phyloP scores from a whole-genome alignment of 1,284 basidiomycete genomes.

The Ustanciosporium gigantosporum region DNA sequence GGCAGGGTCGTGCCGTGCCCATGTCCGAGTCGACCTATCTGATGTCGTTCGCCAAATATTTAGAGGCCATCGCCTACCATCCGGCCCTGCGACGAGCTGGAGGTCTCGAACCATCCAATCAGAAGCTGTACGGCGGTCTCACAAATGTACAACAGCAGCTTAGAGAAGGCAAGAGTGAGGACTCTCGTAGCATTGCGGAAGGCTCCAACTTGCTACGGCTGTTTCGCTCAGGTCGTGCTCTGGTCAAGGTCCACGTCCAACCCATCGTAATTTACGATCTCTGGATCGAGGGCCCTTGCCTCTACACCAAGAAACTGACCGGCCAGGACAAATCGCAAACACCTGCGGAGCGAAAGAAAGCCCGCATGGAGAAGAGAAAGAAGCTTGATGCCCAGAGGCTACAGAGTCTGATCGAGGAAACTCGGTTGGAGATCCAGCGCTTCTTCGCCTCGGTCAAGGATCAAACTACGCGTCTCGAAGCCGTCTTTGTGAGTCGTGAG shows the following conservation, averaged over 20 bases:
- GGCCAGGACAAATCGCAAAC: not conserved
- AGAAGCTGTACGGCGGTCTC: conserved; percentile 24
- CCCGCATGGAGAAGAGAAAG: conserved; percentile 13
- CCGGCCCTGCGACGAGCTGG: conserved; percentile 33
- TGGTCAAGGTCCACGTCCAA: conserved; percentile 46
- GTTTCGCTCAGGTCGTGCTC: conserved; percentile 38
- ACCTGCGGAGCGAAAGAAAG: not conserved
- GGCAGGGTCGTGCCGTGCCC: conserved; percentile 24
- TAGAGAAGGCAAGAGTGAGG: conserved; percentile 26
- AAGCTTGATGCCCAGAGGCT: conserved; percentile 14
- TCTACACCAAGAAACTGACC: conserved; percentile 6
- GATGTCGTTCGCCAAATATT: conserved; percentile 46
- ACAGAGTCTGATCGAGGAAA: conserved; percentile 23
- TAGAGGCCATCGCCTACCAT: conserved; percentile 51
- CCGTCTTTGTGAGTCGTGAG: conserved; percentile 45
- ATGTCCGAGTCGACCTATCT: conserved; percentile 53
- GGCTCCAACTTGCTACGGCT: conserved; percentile 32
- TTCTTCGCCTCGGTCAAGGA: conserved; percentile 49
- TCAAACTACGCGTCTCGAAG: conserved; percentile 37
- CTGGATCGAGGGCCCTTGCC: conserved; percentile 44
- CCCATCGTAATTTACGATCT: conserved; percentile 42
- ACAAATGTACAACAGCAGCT: conserved; percentile 32
- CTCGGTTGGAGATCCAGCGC: conserved; percentile 48
- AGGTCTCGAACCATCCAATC: conserved; percentile 21
- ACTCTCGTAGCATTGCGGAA: conserved; percentile 30